Percentiles rank a stretch among this genome's conserved stretches.
Conservation (phyloP, 2,329 filamentous ascomycete species). For the Sporothrix euskadiensis region DNA sequence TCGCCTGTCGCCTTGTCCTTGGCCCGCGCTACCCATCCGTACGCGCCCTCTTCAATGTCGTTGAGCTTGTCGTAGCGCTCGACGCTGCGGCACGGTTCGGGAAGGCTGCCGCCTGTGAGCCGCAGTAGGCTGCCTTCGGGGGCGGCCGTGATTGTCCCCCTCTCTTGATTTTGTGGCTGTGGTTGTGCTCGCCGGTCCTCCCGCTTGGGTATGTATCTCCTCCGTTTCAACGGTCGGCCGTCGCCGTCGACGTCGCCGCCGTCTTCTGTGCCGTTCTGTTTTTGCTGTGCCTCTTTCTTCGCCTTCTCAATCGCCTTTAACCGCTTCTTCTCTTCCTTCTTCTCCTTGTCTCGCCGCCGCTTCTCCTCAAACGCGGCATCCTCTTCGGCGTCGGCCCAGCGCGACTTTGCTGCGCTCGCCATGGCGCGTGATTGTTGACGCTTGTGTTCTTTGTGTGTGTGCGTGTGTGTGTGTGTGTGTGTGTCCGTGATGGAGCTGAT, state of each 20-base stretch:
- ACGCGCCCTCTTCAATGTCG: slow-evolving; percentile 95
- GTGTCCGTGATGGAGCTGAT: neutral
- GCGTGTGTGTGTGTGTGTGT: neutral
- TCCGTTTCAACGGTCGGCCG: slow-evolving; percentile 61
- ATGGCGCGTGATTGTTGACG: slow-evolving; percentile 43
- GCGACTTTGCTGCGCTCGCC: slow-evolving; percentile 66
- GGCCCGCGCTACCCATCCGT: slow-evolving; percentile 89
- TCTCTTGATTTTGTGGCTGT: slow-evolving; percentile 23
- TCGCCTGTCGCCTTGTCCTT: slow-evolving; percentile 70
- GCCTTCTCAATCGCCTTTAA: slow-evolving; percentile 62
- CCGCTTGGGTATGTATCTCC: slow-evolving; percentile 55
- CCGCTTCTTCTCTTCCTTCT: slow-evolving; percentile 87
- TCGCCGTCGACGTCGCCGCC: slow-evolving; percentile 38
- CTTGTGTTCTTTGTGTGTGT: neutral
- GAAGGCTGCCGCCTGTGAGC: slow-evolving; percentile 69
- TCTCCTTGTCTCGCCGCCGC: slow-evolving; percentile 79
- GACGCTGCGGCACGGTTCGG: slow-evolving; percentile 67
- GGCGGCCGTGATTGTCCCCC: slow-evolving; percentile 4
- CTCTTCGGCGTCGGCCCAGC: slow-evolving; percentile 85
- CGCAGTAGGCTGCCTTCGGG: slow-evolving; percentile 62
- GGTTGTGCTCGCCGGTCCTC: slow-evolving; percentile 34
- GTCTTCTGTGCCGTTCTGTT: slow-evolving; percentile 34
- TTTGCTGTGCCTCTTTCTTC: slow-evolving; percentile 38
- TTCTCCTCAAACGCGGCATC: slow-evolving; percentile 73
- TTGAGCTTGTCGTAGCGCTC: slow-evolving; percentile 91